A percentile compares a stretch with the other conserved stretches of the same genome.
These are phyloP conservation scores for Boletus patriciae DNA, from an alignment of 768 basidiomycete genomes.

Conservation along the genomic window DNA sequence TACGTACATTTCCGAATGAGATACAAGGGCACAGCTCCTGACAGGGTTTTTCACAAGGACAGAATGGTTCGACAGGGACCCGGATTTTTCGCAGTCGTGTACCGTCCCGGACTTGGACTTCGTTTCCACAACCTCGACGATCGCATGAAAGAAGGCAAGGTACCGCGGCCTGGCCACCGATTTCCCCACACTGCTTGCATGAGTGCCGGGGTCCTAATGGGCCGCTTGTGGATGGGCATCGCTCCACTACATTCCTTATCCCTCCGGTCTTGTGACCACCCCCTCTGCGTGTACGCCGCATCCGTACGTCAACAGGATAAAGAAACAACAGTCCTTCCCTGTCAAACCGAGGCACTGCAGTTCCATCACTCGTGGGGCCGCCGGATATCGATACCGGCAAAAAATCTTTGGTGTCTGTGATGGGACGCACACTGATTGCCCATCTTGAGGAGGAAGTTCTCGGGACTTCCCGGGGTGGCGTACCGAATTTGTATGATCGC, in stretches of 20 bases:
- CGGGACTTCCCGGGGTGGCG: background rate
- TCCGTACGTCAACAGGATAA: slow-evolving; percentile 17
- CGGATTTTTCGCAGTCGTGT: background rate
- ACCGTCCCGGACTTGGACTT: background rate
- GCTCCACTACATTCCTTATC: slow-evolving; percentile 6
- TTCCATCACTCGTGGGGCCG: background rate
- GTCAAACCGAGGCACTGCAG: slow-evolving; percentile 1
- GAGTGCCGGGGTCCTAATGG: slow-evolving; percentile 1
- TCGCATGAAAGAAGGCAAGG: background rate
- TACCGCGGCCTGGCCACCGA: background rate
- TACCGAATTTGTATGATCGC: background rate
- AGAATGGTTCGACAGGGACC: background rate
- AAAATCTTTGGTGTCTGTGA: background rate
- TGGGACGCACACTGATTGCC: background rate
- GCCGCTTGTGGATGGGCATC: background rate
- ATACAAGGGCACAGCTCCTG: background rate
- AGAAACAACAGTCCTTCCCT: background rate
- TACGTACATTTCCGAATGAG: background rate
- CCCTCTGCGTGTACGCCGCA: slow-evolving; percentile 1
- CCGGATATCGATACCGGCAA: background rate
- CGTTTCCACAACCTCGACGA: slow-evolving; percentile 2
- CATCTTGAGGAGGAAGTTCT: background rate
- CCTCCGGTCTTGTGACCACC: background rate
- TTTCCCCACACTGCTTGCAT: slow-evolving; percentile 1
- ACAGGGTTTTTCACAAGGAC: slow-evolving; percentile 1